Base-by-base conservation (phyloP, 805 yeast genomes). In the Komagataella phaffii region DNA sequence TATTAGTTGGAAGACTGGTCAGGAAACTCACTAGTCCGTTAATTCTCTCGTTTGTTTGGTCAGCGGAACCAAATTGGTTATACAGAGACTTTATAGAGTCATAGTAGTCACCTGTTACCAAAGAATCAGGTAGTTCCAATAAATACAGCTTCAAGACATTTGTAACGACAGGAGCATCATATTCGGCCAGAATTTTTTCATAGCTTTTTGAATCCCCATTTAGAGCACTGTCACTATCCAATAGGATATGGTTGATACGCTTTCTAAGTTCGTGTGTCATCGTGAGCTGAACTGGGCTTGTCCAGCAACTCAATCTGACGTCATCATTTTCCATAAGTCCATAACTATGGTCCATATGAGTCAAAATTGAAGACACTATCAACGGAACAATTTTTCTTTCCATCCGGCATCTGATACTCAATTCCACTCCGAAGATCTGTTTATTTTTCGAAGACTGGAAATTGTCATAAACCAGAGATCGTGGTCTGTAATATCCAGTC, bases 401-500 rank as follows among this genome's bases (percentile, higher is more conserved):
- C 50, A 80, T 72, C 46, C 90, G 73, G 50, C 89, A 78, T 51
- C 87, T 76, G 21, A 82, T 76, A 52, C 81, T 85, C 49, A 88
- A 65, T 55, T 83, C 90, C 48, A 85, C 83, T 10, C 96, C 96
- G 67, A 88, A 88, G 7, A 83, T 81, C 62, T 85, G 91, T 47
- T 81, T 75, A 47, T 67, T 70, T 48, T 80, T 78, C 5, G 86
- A 76, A 55, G 81, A 79, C 64, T 85, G 85, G 67, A 87, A 88
- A 63, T 85, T 86, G 61, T 87, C 95, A 64, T 87, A 88, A 14
- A 85, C 72, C 0, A 77, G 71, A 7, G 83, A 90, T 49, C 74
- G 76, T 14, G 96, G 96, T 49, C 76, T 70, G 65, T 85, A 88
- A 46, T 75, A 71, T 0, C 96, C 96, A 0, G 91, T 83, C 50